Base-by-base conservation (phyloP, 108 stramenopile genomes). In the Skeletonema menzelii region DNA sequence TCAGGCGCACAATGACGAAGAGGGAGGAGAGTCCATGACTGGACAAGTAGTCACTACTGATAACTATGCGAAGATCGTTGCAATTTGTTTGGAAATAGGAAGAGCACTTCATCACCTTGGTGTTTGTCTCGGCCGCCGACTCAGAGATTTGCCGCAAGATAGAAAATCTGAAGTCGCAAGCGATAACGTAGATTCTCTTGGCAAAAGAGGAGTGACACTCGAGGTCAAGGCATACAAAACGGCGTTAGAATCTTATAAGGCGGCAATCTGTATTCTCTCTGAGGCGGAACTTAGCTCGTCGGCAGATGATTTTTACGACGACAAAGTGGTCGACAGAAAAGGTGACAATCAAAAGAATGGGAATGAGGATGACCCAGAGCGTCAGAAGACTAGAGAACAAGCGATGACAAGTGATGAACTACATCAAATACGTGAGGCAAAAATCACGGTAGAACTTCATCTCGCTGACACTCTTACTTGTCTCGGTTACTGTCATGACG, bases 71-170 rank as follows among this genome's bases (percentile, higher is more conserved):
- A 60, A 67, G 1, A 70, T 79, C 42, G 72, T 79, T 32, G 66
- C 84, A 24, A 67, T 35, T 61, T 85, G 81, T 30, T 62, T 85
- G 17, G 84, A 85, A 56, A 67, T 75, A 53, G 84, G 84, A 7
- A 68, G 84, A 27, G 60, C 84, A 19, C 76, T 85, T 35, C 81
- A 85, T 70, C 77, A 82, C 58, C 73, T 81, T 12, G 84, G 84
- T 1, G 58, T 82, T 20, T 73, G 73, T 59, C 81, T 85, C 34
- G 84, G 84, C 40, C 66, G 75, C 27, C 72, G 70, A 38, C 80
- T 79, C 37, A 77, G 73, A 57, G 73, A 82, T 42, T n/a, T 34
- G 15, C 8, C 65, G 14, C 27, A 17, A 40, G 20, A 44, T 27
- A 6, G 3, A 30, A 47, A 20, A 30, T 20, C 27, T 26, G 70